Base-by-base conservation (phyloP, 2,329 filamentous ascomycete species). In the Verticillium nonalfalfae region DNA sequence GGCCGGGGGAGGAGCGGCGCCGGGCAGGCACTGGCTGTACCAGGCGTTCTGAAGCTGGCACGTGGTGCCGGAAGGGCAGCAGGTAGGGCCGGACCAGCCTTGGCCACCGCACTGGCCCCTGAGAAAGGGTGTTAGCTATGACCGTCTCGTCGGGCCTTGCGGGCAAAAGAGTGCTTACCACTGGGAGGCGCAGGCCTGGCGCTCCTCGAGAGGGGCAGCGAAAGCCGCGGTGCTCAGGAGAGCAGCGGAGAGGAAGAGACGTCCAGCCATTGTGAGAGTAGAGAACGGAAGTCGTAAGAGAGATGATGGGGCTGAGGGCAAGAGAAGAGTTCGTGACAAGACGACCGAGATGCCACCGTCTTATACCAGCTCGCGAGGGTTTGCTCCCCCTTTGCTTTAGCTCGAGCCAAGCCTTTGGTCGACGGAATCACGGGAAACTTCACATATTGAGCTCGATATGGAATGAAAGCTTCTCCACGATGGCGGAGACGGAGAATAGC, bases 91-190 rank as follows among this genome's bases (percentile, higher is more conserved):
- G 15, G 63, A 68, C 71, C 72, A 81, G 60, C 71, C 73, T n/a
- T 65, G 72, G n/a, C 79, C 79, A 61, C 79, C 79, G 52, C 79
- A 81, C 62, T 81, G 79, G 26, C 65, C 61, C 67, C 70, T 73
- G 31, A 1, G 3, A 56, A 26, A 26, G 4, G 4, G 21, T 50
- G 59, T 67, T 45, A 64, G 58, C 13, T 33, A 50, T 18, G 9
- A 9, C 18, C 15, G n/a, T n/a, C 4, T 11, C 9, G 21, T 7
- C 9, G n/a, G 9, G 13, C 2, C 2, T 18, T 1, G 35, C 7
- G 40, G 35, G 10, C 33, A 31, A 4, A 4, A 7, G 10, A 52
- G 15, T 18, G 61, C 71, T 62, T 69, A 76, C 75, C 74, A 77
- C 31, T 64, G 10, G 31, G 65, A 52, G 33, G 67, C 73, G 65